Conservation (phyloP, 2,329 filamentous ascomycete genomes). For the Furcasterigmium furcatum region DNA sequence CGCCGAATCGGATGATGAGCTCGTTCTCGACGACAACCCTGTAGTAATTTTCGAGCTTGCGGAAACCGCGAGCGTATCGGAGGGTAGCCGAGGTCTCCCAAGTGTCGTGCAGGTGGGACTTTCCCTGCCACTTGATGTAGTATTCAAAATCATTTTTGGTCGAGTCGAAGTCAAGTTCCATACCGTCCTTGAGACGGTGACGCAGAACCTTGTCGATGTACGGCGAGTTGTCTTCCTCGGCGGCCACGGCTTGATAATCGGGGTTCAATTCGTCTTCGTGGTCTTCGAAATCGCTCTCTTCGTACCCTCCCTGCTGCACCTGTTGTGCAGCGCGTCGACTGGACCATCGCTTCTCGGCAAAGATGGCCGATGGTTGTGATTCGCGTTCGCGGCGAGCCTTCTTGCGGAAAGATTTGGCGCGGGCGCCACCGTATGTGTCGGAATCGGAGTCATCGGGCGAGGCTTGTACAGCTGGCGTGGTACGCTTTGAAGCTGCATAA, state of each 20-base stretch:
- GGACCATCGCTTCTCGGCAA: conserved; percentile 86
- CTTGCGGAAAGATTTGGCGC: conserved; percentile 66
- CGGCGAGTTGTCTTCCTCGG: conserved; percentile 72
- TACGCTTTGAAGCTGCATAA: conserved; percentile 58
- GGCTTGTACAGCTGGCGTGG: conserved; percentile 49
- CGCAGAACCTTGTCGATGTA: conserved; percentile 91
- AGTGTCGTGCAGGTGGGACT: conserved; percentile 91
- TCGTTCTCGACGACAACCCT: conserved; percentile 79
- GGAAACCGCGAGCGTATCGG: conserved; percentile 74
- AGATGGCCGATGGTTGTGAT: conserved; percentile 61
- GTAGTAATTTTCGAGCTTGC: conserved; percentile 93
- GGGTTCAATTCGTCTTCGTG: conserved; percentile 62
- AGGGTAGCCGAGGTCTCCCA: conserved; percentile 84
- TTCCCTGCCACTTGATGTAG: conserved; percentile 94
- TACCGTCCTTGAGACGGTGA: conserved; percentile 72
- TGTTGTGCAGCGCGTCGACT: conserved; percentile 81
- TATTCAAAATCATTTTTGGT: conserved; percentile 80
- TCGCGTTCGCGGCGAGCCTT: conserved; percentile 74
- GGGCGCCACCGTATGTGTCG: conserved; percentile 76
- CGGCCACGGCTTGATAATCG: conserved; percentile 60
- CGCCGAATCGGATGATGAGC: conserved; percentile 70
- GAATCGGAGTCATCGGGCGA: conserved; percentile 63
- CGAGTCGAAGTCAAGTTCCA: conserved; percentile 54
- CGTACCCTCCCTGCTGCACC: conserved; percentile 58
- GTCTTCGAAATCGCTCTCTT: conserved; percentile 65